phyloP scores from a whole-genome alignment of 768 basidiomycete genomes.

The Strobilomyces echinocephalus region DNA sequence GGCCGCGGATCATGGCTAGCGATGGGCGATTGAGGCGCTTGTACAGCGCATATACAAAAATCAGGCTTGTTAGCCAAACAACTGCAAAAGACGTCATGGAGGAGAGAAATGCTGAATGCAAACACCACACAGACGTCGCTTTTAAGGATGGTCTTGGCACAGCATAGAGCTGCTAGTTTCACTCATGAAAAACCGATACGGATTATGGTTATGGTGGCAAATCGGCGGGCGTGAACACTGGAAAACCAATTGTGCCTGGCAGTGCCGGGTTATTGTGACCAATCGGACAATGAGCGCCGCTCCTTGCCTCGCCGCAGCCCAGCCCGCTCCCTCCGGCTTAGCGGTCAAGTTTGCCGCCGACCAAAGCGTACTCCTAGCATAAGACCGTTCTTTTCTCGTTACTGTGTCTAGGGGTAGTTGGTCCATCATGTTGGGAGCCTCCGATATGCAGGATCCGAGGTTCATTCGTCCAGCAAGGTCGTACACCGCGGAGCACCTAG shows the following conservation, averaged over 20 bases:
- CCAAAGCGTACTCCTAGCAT: background rate
- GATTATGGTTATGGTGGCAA: background rate
- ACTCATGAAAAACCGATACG: background rate
- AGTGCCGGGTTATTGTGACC: background rate
- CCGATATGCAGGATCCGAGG: background rate
- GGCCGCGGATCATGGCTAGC: constrained; percentile 13
- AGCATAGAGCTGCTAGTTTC: background rate
- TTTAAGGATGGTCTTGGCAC: background rate
- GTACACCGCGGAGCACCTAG: background rate
- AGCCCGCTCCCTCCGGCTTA: background rate
- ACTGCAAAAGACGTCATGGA: background rate
- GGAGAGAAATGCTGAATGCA: background rate
- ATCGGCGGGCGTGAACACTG: background rate
- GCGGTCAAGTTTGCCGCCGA: background rate
- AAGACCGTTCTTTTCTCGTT: no score
- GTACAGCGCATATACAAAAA: background rate
- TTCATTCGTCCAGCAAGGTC: background rate
- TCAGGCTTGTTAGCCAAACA: background rate
- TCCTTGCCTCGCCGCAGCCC: background rate
- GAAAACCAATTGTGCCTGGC: no score
- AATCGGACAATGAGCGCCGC: background rate
- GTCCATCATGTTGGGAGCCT: background rate
- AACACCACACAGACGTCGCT: background rate
- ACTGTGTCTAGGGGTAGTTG: no score
- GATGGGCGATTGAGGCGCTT: constrained; percentile 2